These are phyloP conservation scores for Hansfordia pulvinata DNA, from an alignment of 2,329 filamentous ascomycete genomes.

Conservation along the genomic window DNA sequence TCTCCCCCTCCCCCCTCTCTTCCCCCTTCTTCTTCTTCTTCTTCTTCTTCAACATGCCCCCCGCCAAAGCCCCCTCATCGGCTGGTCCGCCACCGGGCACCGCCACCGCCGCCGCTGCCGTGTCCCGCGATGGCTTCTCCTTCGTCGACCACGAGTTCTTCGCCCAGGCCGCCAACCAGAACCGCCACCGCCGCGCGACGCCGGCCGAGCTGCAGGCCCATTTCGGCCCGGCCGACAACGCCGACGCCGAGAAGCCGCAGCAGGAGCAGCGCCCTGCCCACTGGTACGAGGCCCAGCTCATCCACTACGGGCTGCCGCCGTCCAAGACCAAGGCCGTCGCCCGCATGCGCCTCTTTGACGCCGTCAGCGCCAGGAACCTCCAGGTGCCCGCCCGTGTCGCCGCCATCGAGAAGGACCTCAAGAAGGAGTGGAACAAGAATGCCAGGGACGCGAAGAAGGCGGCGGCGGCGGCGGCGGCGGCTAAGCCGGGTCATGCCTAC, in stretches of 20 bases:
- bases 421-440: constrained; percentile 40
- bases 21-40: too few species aligned
- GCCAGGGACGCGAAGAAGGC: constrained; percentile 33
- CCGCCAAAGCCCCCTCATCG: too few species aligned
- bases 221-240: constrained; percentile 23
- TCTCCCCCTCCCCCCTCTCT: too few species aligned
- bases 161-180: constrained; percentile 25
- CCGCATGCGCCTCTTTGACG: constrained; percentile 43
- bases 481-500: too few species aligned
- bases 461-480: too few species aligned
- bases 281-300: constrained; percentile 48
- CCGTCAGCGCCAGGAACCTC: constrained; percentile 32
- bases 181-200: constrained; percentile 30
- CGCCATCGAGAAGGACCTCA: constrained; percentile 38
- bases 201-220: constrained; percentile 27
- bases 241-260: too few species aligned
- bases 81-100: too few species aligned
- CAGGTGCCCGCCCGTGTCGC: constrained; percentile 32
- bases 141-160: constrained; percentile 28
- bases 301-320: constrained; percentile 45
- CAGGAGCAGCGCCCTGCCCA: constrained; percentile 39
- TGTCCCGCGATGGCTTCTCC: constrained; percentile 29
- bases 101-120: too few species aligned
- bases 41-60: too few species aligned
- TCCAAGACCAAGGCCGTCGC: constrained; percentile 45